Evolutionary conservation across 257 asterid genomes (phyloP).

Genomic region (Jacaranda mimosifolia): DNA sequence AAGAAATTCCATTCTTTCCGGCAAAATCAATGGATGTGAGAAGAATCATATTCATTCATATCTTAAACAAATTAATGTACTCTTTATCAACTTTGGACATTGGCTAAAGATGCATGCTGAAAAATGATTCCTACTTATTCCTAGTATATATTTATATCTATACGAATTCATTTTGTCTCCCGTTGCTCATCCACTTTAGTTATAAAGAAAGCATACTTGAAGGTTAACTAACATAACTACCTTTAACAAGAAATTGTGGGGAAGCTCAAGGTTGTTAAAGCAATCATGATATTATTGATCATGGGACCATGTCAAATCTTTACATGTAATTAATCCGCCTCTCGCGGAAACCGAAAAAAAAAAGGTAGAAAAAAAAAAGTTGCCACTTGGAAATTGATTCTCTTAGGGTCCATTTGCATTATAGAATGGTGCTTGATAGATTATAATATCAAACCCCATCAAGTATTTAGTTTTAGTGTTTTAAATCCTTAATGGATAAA

Average conservation of each 20-base stretch:
- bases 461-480: no score
- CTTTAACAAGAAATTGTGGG: slow-evolving; percentile 8
- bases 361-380: no score
- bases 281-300: background rate
- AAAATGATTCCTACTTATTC: slow-evolving; percentile 40
- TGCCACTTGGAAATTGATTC: no score
- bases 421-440: no score
- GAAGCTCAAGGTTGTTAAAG: background rate
- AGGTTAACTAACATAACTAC: slow-evolving; percentile 41
- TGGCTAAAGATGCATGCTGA: no score
- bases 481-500: no score
- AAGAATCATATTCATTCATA: slow-evolving; percentile 37
- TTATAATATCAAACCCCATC: no score
- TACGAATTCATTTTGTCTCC: slow-evolving; percentile 44
- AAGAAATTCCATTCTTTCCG: slow-evolving; percentile 23
- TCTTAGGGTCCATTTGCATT: no score
- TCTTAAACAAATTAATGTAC: background rate
- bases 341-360: no score
- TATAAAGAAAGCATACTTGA: slow-evolving; percentile 25
- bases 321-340: background rate
- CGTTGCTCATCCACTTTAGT: slow-evolving; percentile 26
- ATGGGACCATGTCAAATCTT: background rate
- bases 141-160: slow-evolving; percentile 8
- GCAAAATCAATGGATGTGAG: slow-evolving; percentile 31
- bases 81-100: slow-evolving; percentile 19